A percentile compares a stretch with the other conserved stretches of the same genome.
Evolutionary conservation across 805 yeast species (phyloP).

Genomic region (Yarrowia keelungensis): DNA sequence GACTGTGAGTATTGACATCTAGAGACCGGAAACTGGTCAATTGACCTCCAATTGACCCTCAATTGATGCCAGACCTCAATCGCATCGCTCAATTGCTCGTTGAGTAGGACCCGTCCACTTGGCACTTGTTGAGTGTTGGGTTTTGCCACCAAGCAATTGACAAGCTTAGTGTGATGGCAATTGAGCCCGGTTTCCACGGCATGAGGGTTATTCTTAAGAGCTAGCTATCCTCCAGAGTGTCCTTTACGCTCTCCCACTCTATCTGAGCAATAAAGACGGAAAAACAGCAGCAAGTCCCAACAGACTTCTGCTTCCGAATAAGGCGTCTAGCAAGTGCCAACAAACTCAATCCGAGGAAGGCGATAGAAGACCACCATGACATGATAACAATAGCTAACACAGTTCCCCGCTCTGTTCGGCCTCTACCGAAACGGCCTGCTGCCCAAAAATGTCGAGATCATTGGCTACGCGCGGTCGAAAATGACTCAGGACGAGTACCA

Average conservation of each 20-base stretch:
- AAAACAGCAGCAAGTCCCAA: slow-evolving; percentile 32
- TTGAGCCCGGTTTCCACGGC: too few relatives aligned
- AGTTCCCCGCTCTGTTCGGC: slow-evolving; percentile 55
- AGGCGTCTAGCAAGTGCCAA: slow-evolving; percentile 26
- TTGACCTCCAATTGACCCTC: neutral
- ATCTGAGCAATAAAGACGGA: slow-evolving; percentile 29
- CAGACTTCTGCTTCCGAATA: slow-evolving; percentile 26
- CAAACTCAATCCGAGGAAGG: slow-evolving; percentile 11
- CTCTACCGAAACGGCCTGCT: slow-evolving; percentile 73
- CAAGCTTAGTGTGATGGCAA: too few relatives aligned
- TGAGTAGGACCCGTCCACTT: too few relatives aligned
- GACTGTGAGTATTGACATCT: slow-evolving; percentile 52
- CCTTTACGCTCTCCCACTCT: slow-evolving; percentile 8
- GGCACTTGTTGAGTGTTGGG: too few relatives aligned
- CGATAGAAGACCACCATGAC: neutral
- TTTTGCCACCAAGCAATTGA: too few relatives aligned
- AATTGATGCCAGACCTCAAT: neutral
- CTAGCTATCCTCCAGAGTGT: too few relatives aligned
- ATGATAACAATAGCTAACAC: slow-evolving; percentile 38
- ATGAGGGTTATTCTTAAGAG: too few relatives aligned
- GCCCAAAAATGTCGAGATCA: slow-evolving; percentile 71
- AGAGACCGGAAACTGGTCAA: too few relatives aligned
- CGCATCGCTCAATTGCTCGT: too few relatives aligned
- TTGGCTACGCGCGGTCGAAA: slow-evolving; percentile 92
- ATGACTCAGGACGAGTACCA: slow-evolving; percentile 71